Evolutionary conservation across 2,329 filamentous ascomycete species (phyloP).

Genomic region (Diaporthe aspalathi): DNA sequence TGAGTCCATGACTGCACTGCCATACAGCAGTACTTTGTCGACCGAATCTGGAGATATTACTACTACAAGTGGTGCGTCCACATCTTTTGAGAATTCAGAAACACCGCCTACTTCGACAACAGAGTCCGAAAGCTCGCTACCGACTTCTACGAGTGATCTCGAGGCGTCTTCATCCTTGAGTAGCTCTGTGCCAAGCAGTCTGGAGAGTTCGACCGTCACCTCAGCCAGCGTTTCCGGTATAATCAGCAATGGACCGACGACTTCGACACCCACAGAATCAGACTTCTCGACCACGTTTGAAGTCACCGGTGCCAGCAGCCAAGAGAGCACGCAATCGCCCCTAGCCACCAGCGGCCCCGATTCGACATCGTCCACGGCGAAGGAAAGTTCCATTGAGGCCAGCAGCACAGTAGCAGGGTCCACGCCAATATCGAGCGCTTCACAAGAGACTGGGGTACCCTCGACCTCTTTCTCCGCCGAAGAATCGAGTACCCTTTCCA

Average conservation of each 20-base stretch:
- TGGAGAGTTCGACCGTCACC: neutral
- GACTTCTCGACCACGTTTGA: neutral
- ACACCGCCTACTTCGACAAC: neutral
- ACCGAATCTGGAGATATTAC: neutral
- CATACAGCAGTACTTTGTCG: neutral
- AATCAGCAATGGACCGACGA: neutral
- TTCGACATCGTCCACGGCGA: neutral
- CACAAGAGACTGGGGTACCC: neutral
- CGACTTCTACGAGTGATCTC: neutral
- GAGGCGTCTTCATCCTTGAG: neutral
- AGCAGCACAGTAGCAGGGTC: neutral
- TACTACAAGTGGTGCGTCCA: neutral
- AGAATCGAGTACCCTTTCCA: neutral
- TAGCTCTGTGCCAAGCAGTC: neutral
- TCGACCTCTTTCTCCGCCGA: neutral
- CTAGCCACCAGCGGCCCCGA: neutral
- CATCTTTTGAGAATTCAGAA: neutral
- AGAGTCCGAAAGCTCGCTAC: neutral
- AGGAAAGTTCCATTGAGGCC: neutral
- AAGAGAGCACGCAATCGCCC: neutral
- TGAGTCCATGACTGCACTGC: neutral
- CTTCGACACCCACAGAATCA: neutral
- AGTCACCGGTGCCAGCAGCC: neutral
- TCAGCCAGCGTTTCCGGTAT: neutral
- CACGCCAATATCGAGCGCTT: neutral